These are phyloP conservation scores for Dipodascus albidus DNA, from an alignment of 805 yeast species.

Conservation along the genomic window DNA sequence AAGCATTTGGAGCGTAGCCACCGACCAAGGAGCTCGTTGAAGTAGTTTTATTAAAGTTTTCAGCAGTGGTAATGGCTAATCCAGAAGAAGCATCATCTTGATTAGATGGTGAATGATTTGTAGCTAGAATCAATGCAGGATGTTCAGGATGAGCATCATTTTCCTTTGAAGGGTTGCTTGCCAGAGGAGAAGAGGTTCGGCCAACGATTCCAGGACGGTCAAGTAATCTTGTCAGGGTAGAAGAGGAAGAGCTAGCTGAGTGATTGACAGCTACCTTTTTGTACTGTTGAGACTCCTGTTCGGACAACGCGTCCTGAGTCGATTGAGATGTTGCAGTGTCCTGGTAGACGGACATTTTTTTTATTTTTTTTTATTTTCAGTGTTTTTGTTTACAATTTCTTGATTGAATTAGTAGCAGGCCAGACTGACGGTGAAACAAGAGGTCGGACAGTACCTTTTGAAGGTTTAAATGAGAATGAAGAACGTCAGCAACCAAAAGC, in stretches of 20 bases:
- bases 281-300: conserved; percentile 6
- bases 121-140: neutral
- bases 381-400: too few relatives aligned
- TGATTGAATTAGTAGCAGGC: too few relatives aligned
- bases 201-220: conserved; percentile 5
- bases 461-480: neutral
- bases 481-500: neutral
- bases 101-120: conserved; percentile 2
- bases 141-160: conserved; percentile 1
- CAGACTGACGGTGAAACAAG: too few relatives aligned
- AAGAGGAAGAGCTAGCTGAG: conserved; percentile 10
- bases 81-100: neutral
- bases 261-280: conserved; percentile 7
- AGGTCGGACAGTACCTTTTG: neutral
- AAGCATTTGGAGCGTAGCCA: neutral
- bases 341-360: neutral
- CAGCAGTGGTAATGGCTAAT: neutral
- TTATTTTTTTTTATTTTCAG: neutral
- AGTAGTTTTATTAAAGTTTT: neutral
- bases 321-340: neutral
- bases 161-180: neutral
- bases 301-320: neutral
- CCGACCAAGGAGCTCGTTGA: neutral
- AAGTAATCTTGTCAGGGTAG: conserved; percentile 12
- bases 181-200: conserved; percentile 4